A percentile compares a stretch with the other conserved stretches of the same genome.
phyloP scores from a whole-genome alignment of 2,329 filamentous ascomycete species.

The Fusarium drepaniforme region DNA sequence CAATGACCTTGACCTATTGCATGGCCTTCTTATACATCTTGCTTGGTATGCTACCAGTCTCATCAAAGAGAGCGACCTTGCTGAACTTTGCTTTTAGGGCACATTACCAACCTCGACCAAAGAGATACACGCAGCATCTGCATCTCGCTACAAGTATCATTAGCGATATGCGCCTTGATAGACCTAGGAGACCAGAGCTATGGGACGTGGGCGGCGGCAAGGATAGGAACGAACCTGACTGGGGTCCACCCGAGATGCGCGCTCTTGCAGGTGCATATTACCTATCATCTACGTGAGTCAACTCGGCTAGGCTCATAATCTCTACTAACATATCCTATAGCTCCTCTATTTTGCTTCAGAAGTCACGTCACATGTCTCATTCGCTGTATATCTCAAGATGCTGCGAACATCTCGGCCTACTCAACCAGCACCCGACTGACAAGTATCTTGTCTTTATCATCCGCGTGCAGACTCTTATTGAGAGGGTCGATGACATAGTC shows the following conservation, averaged over 20 bases:
- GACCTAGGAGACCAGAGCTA: conserved; percentile 36
- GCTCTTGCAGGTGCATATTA: conserved; percentile 47
- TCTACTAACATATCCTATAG: conserved; percentile 16
- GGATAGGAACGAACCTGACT: conserved; percentile 36
- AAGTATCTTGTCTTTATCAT: conserved; percentile 44
- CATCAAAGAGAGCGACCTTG: no score
- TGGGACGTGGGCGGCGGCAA: conserved; percentile 43
- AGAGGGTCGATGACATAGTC: conserved; percentile 42
- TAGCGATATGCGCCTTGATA: conserved; percentile 47
- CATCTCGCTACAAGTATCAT: conserved; percentile 47
- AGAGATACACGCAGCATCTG: conserved; percentile 45
- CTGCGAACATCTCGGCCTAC: conserved; percentile 36
- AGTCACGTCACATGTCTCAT: conserved; percentile 41
- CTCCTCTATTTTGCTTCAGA: conserved; percentile 47
- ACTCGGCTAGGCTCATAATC: rapidly evolving
- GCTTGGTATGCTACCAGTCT: conserved; percentile 40
- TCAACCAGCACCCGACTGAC: conserved; percentile 34
- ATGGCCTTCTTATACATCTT: conserved; percentile 46
- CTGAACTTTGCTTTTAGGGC: conserved; percentile 40
- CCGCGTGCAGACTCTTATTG: conserved; percentile 40
- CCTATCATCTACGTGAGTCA: conserved; percentile 44
- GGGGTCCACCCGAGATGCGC: conserved; percentile 45
- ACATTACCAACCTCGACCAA: conserved; percentile 46
- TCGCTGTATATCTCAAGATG: conserved; percentile 40
- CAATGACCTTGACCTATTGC: conserved; percentile 43